Percentiles rank a stretch among this genome's conserved stretches.
Conservation (phyloP, 768 basidiomycete genomes). For the Boletus pseudopeckii region DNA sequence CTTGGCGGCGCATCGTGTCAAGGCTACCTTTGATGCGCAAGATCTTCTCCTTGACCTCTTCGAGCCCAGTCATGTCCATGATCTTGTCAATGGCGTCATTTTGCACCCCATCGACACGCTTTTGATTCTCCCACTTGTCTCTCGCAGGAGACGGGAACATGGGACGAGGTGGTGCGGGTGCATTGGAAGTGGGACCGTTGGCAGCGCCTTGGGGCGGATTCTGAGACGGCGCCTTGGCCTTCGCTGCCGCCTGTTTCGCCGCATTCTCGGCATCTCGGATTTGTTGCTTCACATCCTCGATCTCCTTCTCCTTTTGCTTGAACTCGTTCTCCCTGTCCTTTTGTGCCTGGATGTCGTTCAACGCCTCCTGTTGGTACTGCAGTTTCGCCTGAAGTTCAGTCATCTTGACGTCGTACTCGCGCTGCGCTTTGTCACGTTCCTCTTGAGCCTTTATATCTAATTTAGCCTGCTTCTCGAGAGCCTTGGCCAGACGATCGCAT, state of each 20-base stretch:
- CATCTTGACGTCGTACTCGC: slow-evolving; percentile 40
- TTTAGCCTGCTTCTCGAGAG: slow-evolving; percentile 39
- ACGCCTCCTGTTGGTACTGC: slow-evolving; percentile 25
- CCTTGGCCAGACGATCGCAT: slow-evolving; percentile 44
- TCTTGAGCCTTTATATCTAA: slow-evolving; percentile 41
- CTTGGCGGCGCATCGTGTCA: slow-evolving; percentile 53
- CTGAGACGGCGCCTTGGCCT: not conserved
- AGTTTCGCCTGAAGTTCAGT: slow-evolving; percentile 43
- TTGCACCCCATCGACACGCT: slow-evolving; percentile 47
- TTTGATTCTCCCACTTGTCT: slow-evolving; percentile 56
- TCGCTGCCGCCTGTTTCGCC: slow-evolving; percentile 10
- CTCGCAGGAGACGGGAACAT: slow-evolving; percentile 36
- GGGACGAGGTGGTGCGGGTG: slow-evolving; percentile 5
- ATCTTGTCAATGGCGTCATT: slow-evolving; percentile 58
- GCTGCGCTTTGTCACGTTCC: slow-evolving; percentile 44
- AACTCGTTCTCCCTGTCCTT: slow-evolving; percentile 44
- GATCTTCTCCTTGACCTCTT: slow-evolving; percentile 58
- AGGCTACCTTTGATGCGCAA: slow-evolving; percentile 59
- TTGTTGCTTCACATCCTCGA: slow-evolving; percentile 34
- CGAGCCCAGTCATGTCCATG: slow-evolving; percentile 70
- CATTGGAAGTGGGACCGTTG: slow-evolving; percentile 2
- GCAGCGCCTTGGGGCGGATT: not conserved
- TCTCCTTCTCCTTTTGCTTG: slow-evolving; percentile 42
- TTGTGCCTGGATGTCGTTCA: slow-evolving; percentile 37
- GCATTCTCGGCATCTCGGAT: slow-evolving; percentile 8